A percentile compares a stretch with the other conserved stretches of the same genome.
Conservation (phyloP, 2,329 filamentous ascomycete species). For the Fusarium oxysporum region DNA sequence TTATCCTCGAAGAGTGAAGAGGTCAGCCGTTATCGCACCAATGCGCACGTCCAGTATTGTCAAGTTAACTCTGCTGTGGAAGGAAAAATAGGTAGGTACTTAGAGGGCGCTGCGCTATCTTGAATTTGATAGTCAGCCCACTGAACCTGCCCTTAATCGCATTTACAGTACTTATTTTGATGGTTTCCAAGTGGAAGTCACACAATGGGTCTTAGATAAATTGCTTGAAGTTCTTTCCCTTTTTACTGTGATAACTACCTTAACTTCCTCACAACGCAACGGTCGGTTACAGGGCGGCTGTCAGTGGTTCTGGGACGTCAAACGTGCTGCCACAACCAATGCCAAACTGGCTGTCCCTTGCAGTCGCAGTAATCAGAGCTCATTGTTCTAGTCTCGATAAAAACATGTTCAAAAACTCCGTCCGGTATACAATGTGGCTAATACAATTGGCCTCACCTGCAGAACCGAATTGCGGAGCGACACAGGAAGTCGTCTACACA, state of each 20-base stretch:
- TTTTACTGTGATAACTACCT: neutral
- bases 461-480: neutral
- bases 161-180: too few relatives aligned
- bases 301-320: neutral
- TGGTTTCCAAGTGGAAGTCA: neutral
- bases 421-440: neutral
- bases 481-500: neutral
- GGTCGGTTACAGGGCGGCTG: neutral
- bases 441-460: neutral
- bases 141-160: too few relatives aligned
- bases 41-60: neutral
- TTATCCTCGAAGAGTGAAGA: neutral
- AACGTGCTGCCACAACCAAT: neutral
- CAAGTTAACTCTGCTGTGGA: neutral
- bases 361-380: neutral
- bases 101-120: constrained; percentile 1
- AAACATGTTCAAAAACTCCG: neutral
- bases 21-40: neutral
- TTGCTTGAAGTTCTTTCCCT: neutral
- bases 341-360: too few relatives aligned
- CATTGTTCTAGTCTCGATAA: neutral
- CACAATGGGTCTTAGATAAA: neutral
- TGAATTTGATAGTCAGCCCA: too few relatives aligned
- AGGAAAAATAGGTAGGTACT: neutral
- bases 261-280: neutral